phyloP scores from a whole-genome alignment of 352 stramenopile species.

The Globisporangium carolinianum region DNA sequence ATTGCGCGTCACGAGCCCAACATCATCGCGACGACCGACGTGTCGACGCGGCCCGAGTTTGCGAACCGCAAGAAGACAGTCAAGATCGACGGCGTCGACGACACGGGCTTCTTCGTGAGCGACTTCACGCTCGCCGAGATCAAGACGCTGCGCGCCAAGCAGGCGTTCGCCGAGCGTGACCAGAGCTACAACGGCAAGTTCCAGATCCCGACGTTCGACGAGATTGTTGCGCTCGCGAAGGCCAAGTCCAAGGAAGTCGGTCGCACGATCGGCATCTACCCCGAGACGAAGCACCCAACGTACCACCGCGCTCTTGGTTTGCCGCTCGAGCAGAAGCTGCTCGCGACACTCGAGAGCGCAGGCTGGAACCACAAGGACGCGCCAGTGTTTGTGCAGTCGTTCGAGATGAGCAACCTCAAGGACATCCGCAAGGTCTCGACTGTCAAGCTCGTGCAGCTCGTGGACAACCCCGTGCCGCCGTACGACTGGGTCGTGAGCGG shows the following conservation, averaged over 20 bases:
- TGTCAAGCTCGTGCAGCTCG: conserved; percentile 67
- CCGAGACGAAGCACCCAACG: conserved; percentile 84
- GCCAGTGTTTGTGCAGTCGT: conserved; percentile 69
- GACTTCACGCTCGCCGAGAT: conserved; percentile 91
- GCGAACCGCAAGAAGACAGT: conserved; percentile 49
- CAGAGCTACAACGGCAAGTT: conserved; percentile 82
- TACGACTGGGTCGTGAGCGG: conserved; percentile 68
- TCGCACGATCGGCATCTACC: conserved; percentile 78
- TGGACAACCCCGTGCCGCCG: conserved; percentile 17
- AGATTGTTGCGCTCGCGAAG: conserved; percentile 83
- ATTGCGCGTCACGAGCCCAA: conserved; percentile 85
- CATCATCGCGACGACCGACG: conserved; percentile 87
- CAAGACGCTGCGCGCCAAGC: conserved; percentile 75
- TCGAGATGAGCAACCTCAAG: conserved; percentile 68
- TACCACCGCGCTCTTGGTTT: conserved; percentile 65
- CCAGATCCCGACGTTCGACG: conserved; percentile 82
- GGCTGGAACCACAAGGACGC: conserved; percentile 64
- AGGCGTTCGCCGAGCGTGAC: conserved; percentile 72
- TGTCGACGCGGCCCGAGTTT: conserved; percentile 71
- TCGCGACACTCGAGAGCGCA: conserved; percentile 57
- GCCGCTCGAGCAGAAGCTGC: conserved; percentile 68
- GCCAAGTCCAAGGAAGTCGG: conserved; percentile 49
- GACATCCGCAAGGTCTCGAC: conserved; percentile 58
- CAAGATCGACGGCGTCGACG: conserved; percentile 45
- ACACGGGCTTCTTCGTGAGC: conserved; percentile 80